Conservation (phyloP, 2,329 filamentous ascomycete genomes). For the Exutisphaerella laricina region DNA sequence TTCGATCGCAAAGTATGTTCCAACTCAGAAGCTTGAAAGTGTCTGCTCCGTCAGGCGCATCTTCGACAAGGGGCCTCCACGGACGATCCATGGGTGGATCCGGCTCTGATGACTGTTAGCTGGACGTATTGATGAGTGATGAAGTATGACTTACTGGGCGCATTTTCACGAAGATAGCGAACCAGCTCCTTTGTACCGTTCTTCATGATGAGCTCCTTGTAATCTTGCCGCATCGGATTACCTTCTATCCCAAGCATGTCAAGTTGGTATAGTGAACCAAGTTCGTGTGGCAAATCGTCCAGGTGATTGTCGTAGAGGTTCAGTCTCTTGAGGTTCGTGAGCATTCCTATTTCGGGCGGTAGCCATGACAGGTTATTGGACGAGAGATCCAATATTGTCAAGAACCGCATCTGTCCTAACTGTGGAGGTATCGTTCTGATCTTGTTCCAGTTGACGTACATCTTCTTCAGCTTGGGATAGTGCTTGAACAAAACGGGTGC, state of each 20-base stretch:
- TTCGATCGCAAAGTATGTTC: conserved; percentile 94
- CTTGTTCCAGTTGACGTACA: conserved; percentile 93
- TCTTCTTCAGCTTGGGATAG: conserved; percentile 83
- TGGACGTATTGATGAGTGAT: too few relatives aligned
- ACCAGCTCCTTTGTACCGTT: conserved; percentile 83
- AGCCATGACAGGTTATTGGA: conserved; percentile 78
- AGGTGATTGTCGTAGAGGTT: conserved; percentile 89
- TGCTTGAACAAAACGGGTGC: conserved; percentile 69
- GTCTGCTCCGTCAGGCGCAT: conserved; percentile 45
- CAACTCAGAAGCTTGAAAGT: conserved; percentile 83
- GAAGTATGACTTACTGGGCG: conserved; percentile 61
- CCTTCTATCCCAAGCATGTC: conserved; percentile 89
- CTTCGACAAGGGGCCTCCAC: conserved; percentile 66
- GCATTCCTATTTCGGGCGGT: conserved; percentile 92
- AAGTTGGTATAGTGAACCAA: conserved; percentile 82
- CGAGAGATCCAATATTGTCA: conserved; percentile 81
- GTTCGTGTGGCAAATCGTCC: conserved; percentile 71
- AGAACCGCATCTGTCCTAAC: conserved; percentile 74
- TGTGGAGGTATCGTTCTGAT: conserved; percentile 70
- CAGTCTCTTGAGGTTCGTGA: conserved; percentile 81
- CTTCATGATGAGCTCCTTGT: conserved; percentile 79
- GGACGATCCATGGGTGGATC: conserved; percentile 70
- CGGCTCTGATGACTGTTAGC: conserved; percentile 53
- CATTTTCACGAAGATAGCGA: conserved; percentile 73
- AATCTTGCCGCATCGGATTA: conserved; percentile 67